phyloP scores from a whole-genome alignment of 805 yeast genomes.

The Candida jianshihensis region DNA sequence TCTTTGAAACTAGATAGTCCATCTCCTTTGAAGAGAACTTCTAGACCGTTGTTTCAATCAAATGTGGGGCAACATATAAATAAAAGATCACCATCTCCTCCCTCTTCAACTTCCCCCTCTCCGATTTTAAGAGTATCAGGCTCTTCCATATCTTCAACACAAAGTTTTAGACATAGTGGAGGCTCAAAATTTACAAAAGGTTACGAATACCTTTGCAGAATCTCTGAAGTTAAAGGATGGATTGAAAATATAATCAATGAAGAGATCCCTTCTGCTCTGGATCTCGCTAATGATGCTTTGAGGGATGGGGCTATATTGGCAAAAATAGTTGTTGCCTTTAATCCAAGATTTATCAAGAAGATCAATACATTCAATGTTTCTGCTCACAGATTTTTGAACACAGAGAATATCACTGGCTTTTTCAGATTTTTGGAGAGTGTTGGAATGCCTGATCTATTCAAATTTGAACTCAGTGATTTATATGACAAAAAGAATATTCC shows the following conservation, averaged over 20 bases:
- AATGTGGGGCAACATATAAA: too few relatives aligned
- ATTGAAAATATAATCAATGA: conserved; percentile 57
- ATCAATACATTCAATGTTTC: conserved; percentile 48
- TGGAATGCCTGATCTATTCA: conserved; percentile 78
- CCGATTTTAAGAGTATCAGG: too few relatives aligned
- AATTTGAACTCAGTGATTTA: conserved; percentile 87
- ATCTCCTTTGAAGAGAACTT: conserved; percentile 20
- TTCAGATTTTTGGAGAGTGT: conserved; percentile 62
- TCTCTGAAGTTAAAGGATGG: conserved; percentile 80
- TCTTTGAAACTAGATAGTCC: conserved; percentile 18
- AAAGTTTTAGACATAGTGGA: too few relatives aligned
- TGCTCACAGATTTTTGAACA: conserved; percentile 88
- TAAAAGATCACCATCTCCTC: too few relatives aligned
- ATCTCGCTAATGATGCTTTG: conserved; percentile 51
- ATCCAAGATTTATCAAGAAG: conserved; percentile 54
- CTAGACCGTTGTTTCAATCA: not conserved
- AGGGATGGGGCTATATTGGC: conserved; percentile 86
- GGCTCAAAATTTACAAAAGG: conserved; percentile 35
- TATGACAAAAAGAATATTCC: conserved; percentile 91
- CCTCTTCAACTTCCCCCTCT: too few relatives aligned
- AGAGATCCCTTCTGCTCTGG: conserved; percentile 46
- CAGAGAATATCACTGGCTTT: conserved; percentile 86
- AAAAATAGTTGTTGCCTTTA: conserved; percentile 61
- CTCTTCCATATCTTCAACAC: too few relatives aligned
- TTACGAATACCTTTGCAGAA: conserved; percentile 75